Evolutionary conservation across 805 yeast genomes (phyloP).

Genomic region (Monosporozyma servazzii): DNA sequence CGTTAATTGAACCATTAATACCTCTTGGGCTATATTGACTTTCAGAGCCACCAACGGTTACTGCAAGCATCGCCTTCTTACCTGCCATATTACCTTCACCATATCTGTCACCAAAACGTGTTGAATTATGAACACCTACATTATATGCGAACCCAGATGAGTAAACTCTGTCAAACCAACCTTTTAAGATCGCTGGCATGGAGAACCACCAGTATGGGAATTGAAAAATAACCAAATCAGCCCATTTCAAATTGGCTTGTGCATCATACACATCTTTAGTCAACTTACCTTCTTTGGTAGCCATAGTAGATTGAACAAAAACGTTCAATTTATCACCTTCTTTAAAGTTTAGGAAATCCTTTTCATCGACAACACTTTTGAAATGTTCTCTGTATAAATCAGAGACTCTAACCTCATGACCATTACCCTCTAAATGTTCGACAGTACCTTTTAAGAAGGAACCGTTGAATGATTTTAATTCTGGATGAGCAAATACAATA

Average conservation of each 20-base stretch:
- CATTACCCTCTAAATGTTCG: slow-evolving; percentile 11
- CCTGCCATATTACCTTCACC: slow-evolving; percentile 20
- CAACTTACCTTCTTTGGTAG: slow-evolving; percentile 5
- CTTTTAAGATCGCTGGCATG: slow-evolving; percentile 22
- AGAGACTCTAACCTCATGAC: slow-evolving; percentile 19
- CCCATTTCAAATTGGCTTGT: slow-evolving; percentile 22
- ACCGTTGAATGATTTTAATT: slow-evolving; percentile 14
- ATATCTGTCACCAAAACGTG: slow-evolving; percentile 10
- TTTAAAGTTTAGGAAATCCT: slow-evolving; percentile 12
- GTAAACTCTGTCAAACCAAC: slow-evolving; percentile 23
- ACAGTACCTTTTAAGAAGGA: slow-evolving; percentile 11
- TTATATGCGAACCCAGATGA: slow-evolving; percentile 19
- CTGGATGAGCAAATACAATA: slow-evolving; percentile 23
- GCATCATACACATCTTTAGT: slow-evolving; percentile 18
- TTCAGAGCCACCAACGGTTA: slow-evolving; percentile 12
- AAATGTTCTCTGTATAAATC: slow-evolving; percentile 21
- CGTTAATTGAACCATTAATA: slow-evolving; percentile 16
- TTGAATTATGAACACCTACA: slow-evolving; percentile 10
- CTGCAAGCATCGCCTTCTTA: slow-evolving; percentile 11
- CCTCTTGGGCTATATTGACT: slow-evolving; percentile 13
- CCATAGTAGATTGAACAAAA: slow-evolving; percentile 9
- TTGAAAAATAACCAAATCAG: slow-evolving; percentile 17
- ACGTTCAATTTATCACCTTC: slow-evolving; percentile 7
- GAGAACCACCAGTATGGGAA: slow-evolving; percentile 9
- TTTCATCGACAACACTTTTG: slow-evolving; percentile 12